Evolutionary conservation across 495 filamentous ascomycete species (phyloP), one percentile per base, ranked within the genome.

Genomic region (Hypoxylon fragiforme): DNA sequence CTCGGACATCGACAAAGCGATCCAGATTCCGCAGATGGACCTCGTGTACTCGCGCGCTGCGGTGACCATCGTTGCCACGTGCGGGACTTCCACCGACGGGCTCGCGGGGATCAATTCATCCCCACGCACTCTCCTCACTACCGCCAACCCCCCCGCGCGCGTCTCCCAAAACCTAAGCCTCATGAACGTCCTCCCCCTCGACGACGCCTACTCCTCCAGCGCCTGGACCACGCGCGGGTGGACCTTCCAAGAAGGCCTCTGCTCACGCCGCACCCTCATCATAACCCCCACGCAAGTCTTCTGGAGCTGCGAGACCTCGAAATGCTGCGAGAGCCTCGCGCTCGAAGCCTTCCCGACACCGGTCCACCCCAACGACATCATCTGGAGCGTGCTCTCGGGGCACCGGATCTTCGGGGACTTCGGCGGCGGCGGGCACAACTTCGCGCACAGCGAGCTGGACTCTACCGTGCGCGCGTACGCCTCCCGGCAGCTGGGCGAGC

Each of bases 181-280:
- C 3, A 57, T 50, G 32, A 24, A 50, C 15, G 40, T 46, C 6
- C n/a, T 56, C 2, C 12, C 8, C 1, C 45, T 62, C 7, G 53
- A 57, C 38, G 22, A 54, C 7, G 7, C 18, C 3, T 50, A 54
- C 20, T 34, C 46, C n/a, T 26, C 53, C 8, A 62, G 59, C 3
- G 57, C 53, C 18, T 75, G 70, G 73, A 47, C 37, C 1, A 68
- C 63, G 4, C 57, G 73, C 9, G 73, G 67, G 2, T 76, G 73
- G 73, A 75, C 73, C 6, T 75, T 67, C 39, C 73, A 75, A 44
- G 73, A 76, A 51, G 59, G 50, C 4, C 20, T 72, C 9, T 56
- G 73, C 13, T 72, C 72, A 4, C 44, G 35, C 5, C 69, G 70
- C 4, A 49, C 63, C 8, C 47, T 77, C 11, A 63, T 64, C 16